phyloP scores from a whole-genome alignment of 2,329 filamentous ascomycete species.

The Reticulascus tulasneorum region DNA sequence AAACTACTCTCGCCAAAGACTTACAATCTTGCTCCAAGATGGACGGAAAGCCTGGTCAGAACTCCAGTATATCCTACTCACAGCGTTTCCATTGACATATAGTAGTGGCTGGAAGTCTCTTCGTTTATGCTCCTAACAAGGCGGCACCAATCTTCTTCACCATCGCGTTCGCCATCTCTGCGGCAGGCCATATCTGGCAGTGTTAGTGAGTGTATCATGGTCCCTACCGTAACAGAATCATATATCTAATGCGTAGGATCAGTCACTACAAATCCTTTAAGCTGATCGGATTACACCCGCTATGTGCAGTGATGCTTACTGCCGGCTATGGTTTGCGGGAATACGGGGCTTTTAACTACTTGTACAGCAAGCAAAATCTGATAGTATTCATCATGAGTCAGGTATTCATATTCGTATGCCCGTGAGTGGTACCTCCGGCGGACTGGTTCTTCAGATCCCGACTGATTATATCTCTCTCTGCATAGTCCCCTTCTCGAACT shows the following conservation, averaged over 20 bases:
- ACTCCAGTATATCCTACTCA: no score
- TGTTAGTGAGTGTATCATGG: slow-evolving; percentile 29
- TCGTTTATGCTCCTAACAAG: slow-evolving; percentile 50
- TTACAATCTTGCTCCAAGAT: no score
- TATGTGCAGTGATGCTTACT: slow-evolving; percentile 47
- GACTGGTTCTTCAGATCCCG: not conserved
- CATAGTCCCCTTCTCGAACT: slow-evolving; percentile 56
- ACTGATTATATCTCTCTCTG: not conserved
- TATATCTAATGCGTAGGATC: not conserved
- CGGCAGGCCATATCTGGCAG: slow-evolving; percentile 48
- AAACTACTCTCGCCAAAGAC: no score
- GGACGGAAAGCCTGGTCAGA: no score
- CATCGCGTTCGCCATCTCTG: slow-evolving; percentile 41
- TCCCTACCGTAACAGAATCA: not conserved
- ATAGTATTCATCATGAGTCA: slow-evolving; percentile 42
- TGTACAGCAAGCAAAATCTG: slow-evolving; percentile 27
- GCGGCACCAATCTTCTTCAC: slow-evolving; percentile 50
- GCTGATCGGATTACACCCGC: slow-evolving; percentile 45
- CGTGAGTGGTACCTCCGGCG: slow-evolving; percentile 26
- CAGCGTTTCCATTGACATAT: no score
- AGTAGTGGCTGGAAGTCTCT: no score
- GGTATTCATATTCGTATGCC: slow-evolving; percentile 29
- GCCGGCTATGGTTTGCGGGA: slow-evolving; percentile 50
- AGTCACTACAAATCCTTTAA: slow-evolving; percentile 50
- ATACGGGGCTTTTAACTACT: slow-evolving; percentile 45